A percentile compares a stretch with the other conserved stretches of the same genome.
Evolutionary conservation across 495 filamentous ascomycete species (phyloP).

Genomic region (Patellaria atrata): DNA sequence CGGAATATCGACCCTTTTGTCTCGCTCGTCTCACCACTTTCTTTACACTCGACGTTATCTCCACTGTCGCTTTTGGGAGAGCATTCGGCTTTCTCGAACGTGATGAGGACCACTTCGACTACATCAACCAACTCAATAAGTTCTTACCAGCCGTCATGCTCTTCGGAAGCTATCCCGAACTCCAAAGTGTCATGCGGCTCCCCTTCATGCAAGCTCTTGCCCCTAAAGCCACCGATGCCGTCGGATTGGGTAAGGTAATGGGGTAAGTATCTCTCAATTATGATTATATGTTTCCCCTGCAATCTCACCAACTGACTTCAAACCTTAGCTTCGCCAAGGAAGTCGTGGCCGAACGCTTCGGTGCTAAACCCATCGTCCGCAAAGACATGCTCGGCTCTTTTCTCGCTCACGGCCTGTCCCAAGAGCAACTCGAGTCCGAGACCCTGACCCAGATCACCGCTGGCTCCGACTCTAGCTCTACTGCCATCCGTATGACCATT

Average conservation of each 20-base stretch:
- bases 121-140: conserved; percentile 19
- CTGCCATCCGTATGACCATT: conserved; percentile 20
- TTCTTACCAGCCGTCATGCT: conserved; percentile 21
- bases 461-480: conserved; percentile 24
- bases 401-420: conserved; percentile 25
- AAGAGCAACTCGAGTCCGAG: conserved; percentile 29
- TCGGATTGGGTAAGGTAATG: conserved; percentile 23
- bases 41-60: conserved; percentile 39
- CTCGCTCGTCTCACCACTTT: conserved; percentile 30
- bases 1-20: conserved; percentile 29
- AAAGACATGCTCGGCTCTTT: conserved; percentile 36
- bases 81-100: conserved; percentile 32
- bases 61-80: conserved; percentile 37
- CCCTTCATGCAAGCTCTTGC: conserved; percentile 24
- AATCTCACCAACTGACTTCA: background rate
- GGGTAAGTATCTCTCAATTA: conserved; percentile 10
- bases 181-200: conserved; percentile 19
- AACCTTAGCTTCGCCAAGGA: conserved; percentile 16
- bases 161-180: conserved; percentile 20
- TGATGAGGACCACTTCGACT: conserved; percentile 21
- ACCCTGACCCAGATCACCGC: conserved; percentile 29
- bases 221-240: conserved; percentile 21
- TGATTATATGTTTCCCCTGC: background rate
- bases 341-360: conserved; percentile 20
- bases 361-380: conserved; percentile 14